A percentile compares a stretch with the other conserved stretches of the same genome.
Evolutionary conservation across 23 red algal species (phyloP).

Genomic region (Agarophyton chilense): DNA sequence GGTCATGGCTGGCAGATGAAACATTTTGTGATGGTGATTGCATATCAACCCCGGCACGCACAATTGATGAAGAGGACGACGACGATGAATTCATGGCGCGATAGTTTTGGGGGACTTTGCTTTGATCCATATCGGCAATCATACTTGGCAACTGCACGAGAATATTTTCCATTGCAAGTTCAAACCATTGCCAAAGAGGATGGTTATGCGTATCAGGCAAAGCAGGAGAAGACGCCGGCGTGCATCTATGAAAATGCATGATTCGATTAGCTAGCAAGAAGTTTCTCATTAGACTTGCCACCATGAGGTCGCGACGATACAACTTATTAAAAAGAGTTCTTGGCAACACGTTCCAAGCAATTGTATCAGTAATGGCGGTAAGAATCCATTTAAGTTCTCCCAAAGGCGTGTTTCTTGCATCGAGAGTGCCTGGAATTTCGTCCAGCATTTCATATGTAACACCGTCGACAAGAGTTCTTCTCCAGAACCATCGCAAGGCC

Average conservation of each 20-base stretch:
- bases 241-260: constrained; percentile 84
- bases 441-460: constrained; percentile 87
- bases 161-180: constrained; percentile 89
- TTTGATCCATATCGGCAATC: constrained; percentile 52
- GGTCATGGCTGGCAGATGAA: neutral
- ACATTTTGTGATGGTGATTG: neutral
- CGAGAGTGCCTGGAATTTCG: constrained; percentile 87
- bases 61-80: neutral
- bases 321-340: constrained; percentile 82
- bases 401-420: constrained; percentile 83
- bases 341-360: constrained; percentile 97
- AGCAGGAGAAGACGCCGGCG: constrained; percentile 71
- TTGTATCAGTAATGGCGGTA: constrained; percentile 96
- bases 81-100: constrained; percentile 18
- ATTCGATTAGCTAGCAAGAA: constrained; percentile 93
- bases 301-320: constrained; percentile 91
- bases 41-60: neutral
- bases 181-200: constrained; percentile 89
- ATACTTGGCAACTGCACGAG: constrained; percentile 88
- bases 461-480: constrained; percentile 58
- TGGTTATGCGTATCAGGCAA: constrained; percentile 83
- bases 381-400: constrained; percentile 92
- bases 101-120: neutral
- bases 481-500: constrained; percentile 82
- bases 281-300: constrained; percentile 94